Percentiles rank a stretch among this genome's conserved stretches.
These are phyloP conservation scores for Hypoxylon sp. DNA, from an alignment of 2,329 filamentous ascomycete genomes.

Conservation along the genomic window DNA sequence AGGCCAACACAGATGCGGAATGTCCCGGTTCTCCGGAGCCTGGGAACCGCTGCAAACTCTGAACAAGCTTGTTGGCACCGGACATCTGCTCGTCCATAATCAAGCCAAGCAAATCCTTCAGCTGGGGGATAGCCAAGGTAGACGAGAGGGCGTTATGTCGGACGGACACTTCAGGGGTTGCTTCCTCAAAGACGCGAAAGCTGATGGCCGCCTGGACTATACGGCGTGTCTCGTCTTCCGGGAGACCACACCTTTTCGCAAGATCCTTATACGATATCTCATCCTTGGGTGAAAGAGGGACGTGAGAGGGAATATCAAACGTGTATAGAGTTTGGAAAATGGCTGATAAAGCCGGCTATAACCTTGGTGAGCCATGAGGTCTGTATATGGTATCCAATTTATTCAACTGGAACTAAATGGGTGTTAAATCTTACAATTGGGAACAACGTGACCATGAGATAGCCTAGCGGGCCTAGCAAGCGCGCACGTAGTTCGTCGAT, in stretches of 20 bases:
- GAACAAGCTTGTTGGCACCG: constrained; percentile 39
- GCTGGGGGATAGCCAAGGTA: constrained; percentile 34
- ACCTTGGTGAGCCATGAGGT: constrained; percentile 12
- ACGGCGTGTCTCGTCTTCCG: constrained; percentile 47
- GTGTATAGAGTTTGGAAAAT: constrained; percentile 46
- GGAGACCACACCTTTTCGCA: constrained; percentile 39
- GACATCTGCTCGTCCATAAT: constrained; percentile 44
- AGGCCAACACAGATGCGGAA: constrained; percentile 43
- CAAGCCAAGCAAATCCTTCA: constrained; percentile 43
- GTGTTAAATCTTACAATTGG: constrained; percentile 39
- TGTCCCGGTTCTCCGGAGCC: constrained; percentile 50
- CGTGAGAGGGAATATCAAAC: constrained; percentile 46
- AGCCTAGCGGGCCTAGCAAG: constrained; percentile 45
- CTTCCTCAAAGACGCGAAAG: constrained; percentile 51
- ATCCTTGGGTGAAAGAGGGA: constrained; percentile 38
- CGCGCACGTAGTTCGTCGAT: constrained; percentile 48
- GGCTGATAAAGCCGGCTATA: constrained; percentile 39
- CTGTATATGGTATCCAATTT: not conserved
- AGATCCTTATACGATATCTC: constrained; percentile 43
- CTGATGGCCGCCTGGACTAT: constrained; percentile 48
- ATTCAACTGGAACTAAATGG: not conserved
- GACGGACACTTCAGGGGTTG: constrained; percentile 42
- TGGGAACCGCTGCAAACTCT: constrained; percentile 46
- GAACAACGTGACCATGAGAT: constrained; percentile 35
- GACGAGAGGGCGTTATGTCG: constrained; percentile 48